Base-by-base conservation (phyloP, 306 rosid species). In the Phaseolus lunatus region DNA sequence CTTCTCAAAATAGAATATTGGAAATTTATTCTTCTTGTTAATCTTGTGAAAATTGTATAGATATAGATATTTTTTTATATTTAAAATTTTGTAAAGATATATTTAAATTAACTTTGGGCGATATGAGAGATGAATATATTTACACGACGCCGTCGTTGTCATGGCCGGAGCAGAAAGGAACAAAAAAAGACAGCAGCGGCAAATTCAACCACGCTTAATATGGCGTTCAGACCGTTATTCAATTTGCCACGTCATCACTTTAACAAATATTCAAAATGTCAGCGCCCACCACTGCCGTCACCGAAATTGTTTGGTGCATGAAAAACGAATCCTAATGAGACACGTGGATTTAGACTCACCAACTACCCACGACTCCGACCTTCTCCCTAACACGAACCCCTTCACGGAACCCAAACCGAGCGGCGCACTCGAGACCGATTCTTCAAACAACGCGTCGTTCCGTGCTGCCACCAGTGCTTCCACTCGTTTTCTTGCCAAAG, bases 321-420 rank as follows among this genome's bases (percentile, higher is more conserved):
- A 0, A 2, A 50, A 62, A 16, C 31, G 2, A 41, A 37, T 58
- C 10, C 41, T 52, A 33, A 59, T 65, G 73, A 10, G 73, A 41
- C 84, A 69, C 69, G 84, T 72, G 81, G 54, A 78, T 35, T 72
- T 87, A 1, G 66, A 23, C 0, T 87, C 91, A 53, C 85, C 88
- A 3, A 78, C 82, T 5, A 45, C 83, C 92, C 87, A 91, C 29
- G 96, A 35, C 19, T 75, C 93, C 22, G 96, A 89, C 78, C 88
- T 87, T 78, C 99, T 86, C 57, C 99, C 99, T 0, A 97, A 95
- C 0, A 84, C 83, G 88, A 89, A 92, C 86, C 92, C 86, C 72
- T 69, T 85, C 88, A 95, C 59, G 0, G 88, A 86, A 0, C 96
- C 97, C 82, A 95, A 56, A 77, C 91, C 84, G 64, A 82, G 87